Conservation (phyloP, 441 rosid genomes). For the Gossypium aridum region DNA sequence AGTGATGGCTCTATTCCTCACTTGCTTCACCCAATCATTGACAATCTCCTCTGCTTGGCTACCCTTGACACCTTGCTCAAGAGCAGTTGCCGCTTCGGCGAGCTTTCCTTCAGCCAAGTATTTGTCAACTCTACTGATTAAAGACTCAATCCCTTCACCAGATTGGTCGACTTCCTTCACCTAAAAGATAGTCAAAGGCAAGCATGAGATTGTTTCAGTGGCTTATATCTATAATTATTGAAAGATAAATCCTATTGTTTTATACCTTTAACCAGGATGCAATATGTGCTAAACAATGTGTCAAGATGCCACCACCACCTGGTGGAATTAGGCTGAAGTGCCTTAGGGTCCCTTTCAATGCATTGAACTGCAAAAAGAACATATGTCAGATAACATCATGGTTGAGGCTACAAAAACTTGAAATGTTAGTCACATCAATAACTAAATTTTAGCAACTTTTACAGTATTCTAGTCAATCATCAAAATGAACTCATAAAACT, state of each 20-base stretch:
- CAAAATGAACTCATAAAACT: background rate
- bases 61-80: slow-evolving; percentile 79
- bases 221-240: background rate
- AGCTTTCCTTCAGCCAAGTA: slow-evolving; percentile 78
- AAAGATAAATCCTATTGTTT: slow-evolving; percentile 7
- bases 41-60: slow-evolving; percentile 75
- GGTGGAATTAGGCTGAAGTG: slow-evolving; percentile 89
- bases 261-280: slow-evolving; percentile 89
- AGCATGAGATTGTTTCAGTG: background rate
- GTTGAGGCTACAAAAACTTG: background rate
- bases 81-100: slow-evolving; percentile 81
- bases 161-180: slow-evolving; percentile 59
- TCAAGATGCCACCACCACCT: slow-evolving; percentile 81
- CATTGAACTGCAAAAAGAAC: slow-evolving; percentile 51
- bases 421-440: background rate
- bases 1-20: slow-evolving; percentile 75
- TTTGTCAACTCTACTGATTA: slow-evolving; percentile 61
- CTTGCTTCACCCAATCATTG: slow-evolving; percentile 62
- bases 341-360: slow-evolving; percentile 71
- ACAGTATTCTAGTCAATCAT: background rate
- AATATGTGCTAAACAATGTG: slow-evolving; percentile 71
- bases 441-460: background rate
- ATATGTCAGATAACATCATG: background rate
- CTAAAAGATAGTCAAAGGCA: slow-evolving; percentile 26
- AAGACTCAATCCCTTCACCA: slow-evolving; percentile 70